Conservation (phyloP, 352 stramenopile genomes). For the Globisporangium viniferum region DNA sequence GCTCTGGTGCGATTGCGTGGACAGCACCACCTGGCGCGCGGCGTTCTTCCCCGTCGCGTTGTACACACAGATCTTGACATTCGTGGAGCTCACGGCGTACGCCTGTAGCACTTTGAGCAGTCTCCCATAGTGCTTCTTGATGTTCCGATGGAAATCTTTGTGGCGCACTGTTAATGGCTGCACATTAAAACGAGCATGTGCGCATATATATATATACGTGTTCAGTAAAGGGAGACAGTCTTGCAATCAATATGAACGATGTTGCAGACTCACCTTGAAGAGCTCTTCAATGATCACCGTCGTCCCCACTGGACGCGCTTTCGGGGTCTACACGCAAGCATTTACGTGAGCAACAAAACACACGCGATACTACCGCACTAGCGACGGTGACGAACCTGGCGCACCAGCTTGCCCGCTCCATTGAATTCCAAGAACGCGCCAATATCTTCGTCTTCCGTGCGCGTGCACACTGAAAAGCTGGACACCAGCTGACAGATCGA, state of each 20-base stretch:
- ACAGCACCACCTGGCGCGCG: slow-evolving; percentile 49
- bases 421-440: slow-evolving; percentile 87
- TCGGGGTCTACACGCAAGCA: slow-evolving; percentile 27
- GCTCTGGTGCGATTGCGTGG: slow-evolving; percentile 60
- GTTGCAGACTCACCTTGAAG: slow-evolving; percentile 67
- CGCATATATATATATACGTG: neutral
- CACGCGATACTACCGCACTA: neutral
- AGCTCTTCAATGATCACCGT: slow-evolving; percentile 92
- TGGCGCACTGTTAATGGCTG: slow-evolving; percentile 89
- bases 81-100: slow-evolving; percentile 57
- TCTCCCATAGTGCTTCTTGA: slow-evolving; percentile 92
- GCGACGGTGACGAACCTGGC: slow-evolving; percentile 3
- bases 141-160: slow-evolving; percentile 91
- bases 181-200: neutral
- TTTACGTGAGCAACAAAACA: neutral
- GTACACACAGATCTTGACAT: slow-evolving; percentile 58
- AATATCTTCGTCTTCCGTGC: slow-evolving; percentile 63
- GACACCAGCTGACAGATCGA: slow-evolving; percentile 91
- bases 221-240: neutral
- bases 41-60: slow-evolving; percentile 52
- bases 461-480: slow-evolving; percentile 87
- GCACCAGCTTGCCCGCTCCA: slow-evolving; percentile 53
- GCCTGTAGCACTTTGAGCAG: slow-evolving; percentile 91
- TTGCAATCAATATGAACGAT: neutral
- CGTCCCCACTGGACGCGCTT: slow-evolving; percentile 85